Evolutionary conservation across 768 basidiomycete genomes (phyloP), one percentile per base, ranked within the genome.

Genomic region (Imleria badia): DNA sequence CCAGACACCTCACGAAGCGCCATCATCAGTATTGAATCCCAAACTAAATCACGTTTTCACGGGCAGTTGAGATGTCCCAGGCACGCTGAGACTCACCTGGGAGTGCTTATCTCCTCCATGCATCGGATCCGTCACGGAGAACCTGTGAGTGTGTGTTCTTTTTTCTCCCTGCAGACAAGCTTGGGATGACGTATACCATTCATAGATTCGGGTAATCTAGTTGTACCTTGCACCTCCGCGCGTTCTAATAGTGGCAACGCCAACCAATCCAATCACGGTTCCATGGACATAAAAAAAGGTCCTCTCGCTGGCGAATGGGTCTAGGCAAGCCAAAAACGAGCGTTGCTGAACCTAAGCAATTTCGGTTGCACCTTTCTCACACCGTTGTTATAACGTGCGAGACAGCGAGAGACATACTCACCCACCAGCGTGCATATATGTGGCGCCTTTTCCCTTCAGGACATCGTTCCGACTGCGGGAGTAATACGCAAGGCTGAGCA

Each of bases 1-100:
- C 45, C 51, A 23, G 48, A 42, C 20, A 22, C 52, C 52, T 62
- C 60, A 52, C 30, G 60, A 61, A 63, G 56, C 61, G 10, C 33
- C 11, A 44, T 23, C 23, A 39, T 8, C 33, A 12, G 33, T 44
- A 33, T 35, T 39, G 62, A 46, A 49, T 48, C 49, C 36, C 36
- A 41, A 47, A 20, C 56, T 38, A 52, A 43, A 59, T 46, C 51
- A 34, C 30, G 31, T 61, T 55, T 59, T 55, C 36, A 35, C 42
- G 41, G 36, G 31, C 23, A 22, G 41, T 45, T 26, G 46, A 34
- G 9, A 35, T 19, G 43, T 33, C 20, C 30, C 36, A 54, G 26
- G 42, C 36, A 54, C 38, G 34, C 10, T 22, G 56, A 42, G 29
- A 22, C 43, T 55, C 59, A 44, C 26, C 41, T 33, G 17, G 20